Evolutionary conservation across 2,329 filamentous ascomycete species (phyloP), one percentile per base, ranked within the genome.

Genomic region (Pezicula rhizophila): DNA sequence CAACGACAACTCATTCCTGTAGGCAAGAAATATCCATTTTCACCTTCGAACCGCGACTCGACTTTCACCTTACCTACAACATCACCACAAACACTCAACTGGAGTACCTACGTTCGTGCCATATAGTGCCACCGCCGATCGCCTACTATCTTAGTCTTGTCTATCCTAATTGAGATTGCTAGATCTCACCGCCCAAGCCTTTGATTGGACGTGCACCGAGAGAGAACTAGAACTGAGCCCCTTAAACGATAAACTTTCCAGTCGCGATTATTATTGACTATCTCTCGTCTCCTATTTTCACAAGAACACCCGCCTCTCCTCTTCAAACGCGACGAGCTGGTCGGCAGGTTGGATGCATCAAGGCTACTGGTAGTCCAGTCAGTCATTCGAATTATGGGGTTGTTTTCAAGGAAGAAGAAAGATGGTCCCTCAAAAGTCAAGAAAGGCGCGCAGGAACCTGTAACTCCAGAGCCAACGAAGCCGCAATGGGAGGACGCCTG

Each of bases 401-500:
- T 66, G 54, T 66, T 66, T 51, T 64, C 63, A 17, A 57, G 60
- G 49, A 54, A 63, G 69, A 89, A 89, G 76, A 90, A 85, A 71
- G 88, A 93, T 71, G 77, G 76, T 64, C 70, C 73, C 15, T 53
- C 64, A 53, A 84, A 80, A 67, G 70, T 72, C 51, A 87, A 86
- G 70, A 91, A 90, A 71, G 79, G 76, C 56, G 69, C 73, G 48
- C 72, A 76, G 53, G 68, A 75, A 54, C 68, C 76, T 47, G 66
- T 51, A 70, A 76, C 55, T 70, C 74, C n/a, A 6, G 35, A 43
- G 23, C 80, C 83, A 34, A 69, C 76, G 52, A 89, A 90, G 70
- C 87, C 87, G 48, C 79, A 78, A 68, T 96, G 89, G 86, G 87
- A 89, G 52, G 87, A 96, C 66, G 87, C 89, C 55, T 99, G 90